These are phyloP conservation scores for Aspergillus leporis DNA, from an alignment of 495 filamentous ascomycete species.

Conservation along the genomic window DNA sequence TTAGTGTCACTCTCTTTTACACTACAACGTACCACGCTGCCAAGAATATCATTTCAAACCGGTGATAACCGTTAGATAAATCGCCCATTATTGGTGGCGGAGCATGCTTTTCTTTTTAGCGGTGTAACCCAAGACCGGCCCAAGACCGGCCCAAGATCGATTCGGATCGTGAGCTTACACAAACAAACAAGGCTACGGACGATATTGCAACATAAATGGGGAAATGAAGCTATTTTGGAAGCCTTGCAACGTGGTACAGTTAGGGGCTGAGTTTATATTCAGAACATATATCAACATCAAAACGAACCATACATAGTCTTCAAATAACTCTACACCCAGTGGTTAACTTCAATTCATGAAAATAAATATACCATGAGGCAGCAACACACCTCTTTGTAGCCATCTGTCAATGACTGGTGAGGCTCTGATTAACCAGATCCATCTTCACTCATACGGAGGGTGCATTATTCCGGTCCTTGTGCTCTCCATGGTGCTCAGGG, in stretches of 20 bases:
- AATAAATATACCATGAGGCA: background rate
- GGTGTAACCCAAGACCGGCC: constrained; percentile 20
- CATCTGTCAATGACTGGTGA: background rate
- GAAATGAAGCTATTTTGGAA: background rate
- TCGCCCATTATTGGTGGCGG: constrained; percentile 10
- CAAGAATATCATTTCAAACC: constrained; percentile 12
- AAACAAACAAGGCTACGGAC: background rate
- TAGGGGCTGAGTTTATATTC: no score
- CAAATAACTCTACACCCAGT: background rate
- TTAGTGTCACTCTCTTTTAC: constrained; percentile 1
- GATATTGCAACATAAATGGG: background rate
- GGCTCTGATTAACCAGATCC: no score
- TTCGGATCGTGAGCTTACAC: background rate
- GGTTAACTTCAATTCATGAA: background rate
- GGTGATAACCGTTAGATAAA: constrained; percentile 1
- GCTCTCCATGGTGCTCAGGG: background rate
- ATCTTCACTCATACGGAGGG: background rate
- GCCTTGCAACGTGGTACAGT: no score
- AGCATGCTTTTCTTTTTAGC: constrained; percentile 6
- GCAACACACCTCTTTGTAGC: background rate
- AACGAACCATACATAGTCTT: background rate
- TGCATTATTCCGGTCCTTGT: background rate
- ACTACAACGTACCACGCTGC: background rate
- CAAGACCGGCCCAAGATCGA: constrained; percentile 1
- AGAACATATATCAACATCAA: no score